phyloP scores from a whole-genome alignment of 495 filamentous ascomycete species.

The Neurospora sp. region DNA sequence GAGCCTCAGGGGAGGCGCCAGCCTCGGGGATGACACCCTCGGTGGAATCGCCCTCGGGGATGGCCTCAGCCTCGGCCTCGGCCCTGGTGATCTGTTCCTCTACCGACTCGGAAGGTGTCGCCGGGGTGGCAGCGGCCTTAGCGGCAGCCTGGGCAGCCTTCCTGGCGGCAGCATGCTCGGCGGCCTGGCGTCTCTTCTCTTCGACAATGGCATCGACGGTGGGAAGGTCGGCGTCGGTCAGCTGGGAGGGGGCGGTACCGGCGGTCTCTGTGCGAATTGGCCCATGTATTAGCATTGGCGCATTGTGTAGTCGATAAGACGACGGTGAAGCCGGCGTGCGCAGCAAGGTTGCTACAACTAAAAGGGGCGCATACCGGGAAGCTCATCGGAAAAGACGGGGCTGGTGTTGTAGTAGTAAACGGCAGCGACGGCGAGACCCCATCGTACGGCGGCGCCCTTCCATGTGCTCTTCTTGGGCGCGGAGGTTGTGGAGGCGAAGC shows the following conservation, averaged over 20 bases:
- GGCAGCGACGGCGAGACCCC: conserved; percentile 65
- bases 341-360: neutral
- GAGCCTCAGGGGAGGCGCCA: conserved; percentile 37
- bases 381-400: conserved; percentile 74
- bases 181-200: conserved; percentile 37
- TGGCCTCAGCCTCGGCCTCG: conserved; percentile 3
- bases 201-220: conserved; percentile 42
- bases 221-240: conserved; percentile 35
- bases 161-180: conserved; percentile 10
- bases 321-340: conserved; percentile 14
- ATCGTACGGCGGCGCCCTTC: conserved; percentile 65
- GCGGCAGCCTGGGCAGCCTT: conserved; percentile 18
- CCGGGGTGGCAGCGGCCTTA: conserved; percentile 11
- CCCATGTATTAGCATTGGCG: neutral
- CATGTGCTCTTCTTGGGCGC: conserved; percentile 64
- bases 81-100: neutral
- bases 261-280: conserved; percentile 5
- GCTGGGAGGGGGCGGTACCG: conserved; percentile 27
- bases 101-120: conserved; percentile 1
- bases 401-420: conserved; percentile 92
- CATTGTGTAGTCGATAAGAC: neutral
- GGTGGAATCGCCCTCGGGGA: conserved; percentile 2
- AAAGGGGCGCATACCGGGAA: conserved; percentile 47
- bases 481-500: conserved; percentile 65
- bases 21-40: conserved; percentile 12